These are phyloP conservation scores for Ophioceras dolichostomum DNA, from an alignment of 2,329 filamentous ascomycete genomes.

Conservation along the genomic window DNA sequence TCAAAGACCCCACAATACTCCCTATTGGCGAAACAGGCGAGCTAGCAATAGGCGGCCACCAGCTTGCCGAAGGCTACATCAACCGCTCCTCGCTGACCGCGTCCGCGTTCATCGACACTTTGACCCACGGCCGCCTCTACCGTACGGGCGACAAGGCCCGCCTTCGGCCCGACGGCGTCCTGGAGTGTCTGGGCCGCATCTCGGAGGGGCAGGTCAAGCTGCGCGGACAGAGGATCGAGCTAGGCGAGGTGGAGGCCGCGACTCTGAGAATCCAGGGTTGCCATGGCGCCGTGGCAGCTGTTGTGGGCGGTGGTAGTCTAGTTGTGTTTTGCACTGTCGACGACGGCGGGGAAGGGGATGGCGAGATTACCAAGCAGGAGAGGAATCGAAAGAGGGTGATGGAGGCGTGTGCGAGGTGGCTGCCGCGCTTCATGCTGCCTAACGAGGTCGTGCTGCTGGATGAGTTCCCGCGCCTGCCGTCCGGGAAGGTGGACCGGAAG, in stretches of 20 bases:
- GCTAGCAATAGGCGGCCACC: slow-evolving; percentile 67
- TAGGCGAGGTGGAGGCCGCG: slow-evolving; percentile 67
- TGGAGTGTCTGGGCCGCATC: slow-evolving; percentile 79
- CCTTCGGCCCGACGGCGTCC: slow-evolving; percentile 50
- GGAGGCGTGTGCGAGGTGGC: slow-evolving; percentile 55
- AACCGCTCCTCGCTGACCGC: slow-evolving; percentile 68
- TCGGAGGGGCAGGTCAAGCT: slow-evolving; percentile 75
- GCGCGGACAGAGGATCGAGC: slow-evolving; percentile 69
- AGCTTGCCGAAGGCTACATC: slow-evolving; percentile 70
- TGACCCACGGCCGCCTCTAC: slow-evolving; percentile 57
- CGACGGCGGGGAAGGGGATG: slow-evolving; percentile 5
- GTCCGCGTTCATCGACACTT: slow-evolving; percentile 55
- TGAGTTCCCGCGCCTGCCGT: slow-evolving; percentile 62
- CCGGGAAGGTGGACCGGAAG: slow-evolving; percentile 72
- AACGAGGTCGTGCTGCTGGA: slow-evolving; percentile 53
- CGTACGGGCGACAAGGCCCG: slow-evolving; percentile 75
- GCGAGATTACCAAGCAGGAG: slow-evolving; percentile 16
- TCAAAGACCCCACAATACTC: slow-evolving; percentile 35
- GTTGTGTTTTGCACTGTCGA: slow-evolving; percentile 51
- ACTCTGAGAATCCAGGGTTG: slow-evolving; percentile 49
- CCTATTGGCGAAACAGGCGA: slow-evolving; percentile 62
- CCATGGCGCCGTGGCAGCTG: slow-evolving; percentile 52
- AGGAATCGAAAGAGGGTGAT: slow-evolving; percentile 39
- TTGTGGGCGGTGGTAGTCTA: slow-evolving; percentile 51
- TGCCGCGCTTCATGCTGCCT: slow-evolving; percentile 77